A percentile compares a stretch with the other conserved stretches of the same genome.
phyloP scores from a whole-genome alignment of 2,329 filamentous ascomycete species.

The Hymenoscyphus linearis region DNA sequence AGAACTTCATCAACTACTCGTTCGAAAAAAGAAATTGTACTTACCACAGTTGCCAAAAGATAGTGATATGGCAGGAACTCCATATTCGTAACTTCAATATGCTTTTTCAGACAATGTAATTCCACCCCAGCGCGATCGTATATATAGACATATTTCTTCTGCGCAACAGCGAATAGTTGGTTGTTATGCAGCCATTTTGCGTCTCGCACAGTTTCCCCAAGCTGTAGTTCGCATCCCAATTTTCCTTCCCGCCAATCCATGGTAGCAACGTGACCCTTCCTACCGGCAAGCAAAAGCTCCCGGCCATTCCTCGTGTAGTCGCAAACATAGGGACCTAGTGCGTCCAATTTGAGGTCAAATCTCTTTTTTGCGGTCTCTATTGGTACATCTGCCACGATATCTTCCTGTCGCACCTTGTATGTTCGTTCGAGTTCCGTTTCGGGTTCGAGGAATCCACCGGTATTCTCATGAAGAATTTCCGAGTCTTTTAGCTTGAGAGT shows the following conservation, averaged over 20 bases:
- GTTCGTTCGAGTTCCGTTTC: constrained; percentile 86
- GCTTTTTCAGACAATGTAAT: constrained; percentile 84
- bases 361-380: constrained; percentile 86
- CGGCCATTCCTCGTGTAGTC: constrained; percentile 89
- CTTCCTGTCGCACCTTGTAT: constrained; percentile 85
- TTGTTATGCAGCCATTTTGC: constrained; percentile 92
- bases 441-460: constrained; percentile 77
- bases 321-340: constrained; percentile 78
- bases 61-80: constrained; percentile 97
- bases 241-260: constrained; percentile 96
- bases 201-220: constrained; percentile 86
- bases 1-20: constrained; percentile 8
- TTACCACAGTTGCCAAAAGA: constrained; percentile 76
- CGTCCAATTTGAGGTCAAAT: constrained; percentile 80
- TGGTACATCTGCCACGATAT: constrained; percentile 69
- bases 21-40: constrained; percentile 30
- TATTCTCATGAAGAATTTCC: constrained; percentile 88
- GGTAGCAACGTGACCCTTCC: constrained; percentile 90
- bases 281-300: constrained; percentile 76
- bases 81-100: constrained; percentile 86
- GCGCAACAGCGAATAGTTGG: constrained; percentile 88
- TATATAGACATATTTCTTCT: constrained; percentile 96
- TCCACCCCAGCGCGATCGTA: constrained; percentile 91
- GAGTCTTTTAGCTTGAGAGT: constrained; percentile 85
- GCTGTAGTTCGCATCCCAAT: constrained; percentile 82